Evolutionary conservation across 2,329 filamentous ascomycete species (phyloP), one percentile per base, ranked within the genome.

Genomic region (Microdochium paspali): DNA sequence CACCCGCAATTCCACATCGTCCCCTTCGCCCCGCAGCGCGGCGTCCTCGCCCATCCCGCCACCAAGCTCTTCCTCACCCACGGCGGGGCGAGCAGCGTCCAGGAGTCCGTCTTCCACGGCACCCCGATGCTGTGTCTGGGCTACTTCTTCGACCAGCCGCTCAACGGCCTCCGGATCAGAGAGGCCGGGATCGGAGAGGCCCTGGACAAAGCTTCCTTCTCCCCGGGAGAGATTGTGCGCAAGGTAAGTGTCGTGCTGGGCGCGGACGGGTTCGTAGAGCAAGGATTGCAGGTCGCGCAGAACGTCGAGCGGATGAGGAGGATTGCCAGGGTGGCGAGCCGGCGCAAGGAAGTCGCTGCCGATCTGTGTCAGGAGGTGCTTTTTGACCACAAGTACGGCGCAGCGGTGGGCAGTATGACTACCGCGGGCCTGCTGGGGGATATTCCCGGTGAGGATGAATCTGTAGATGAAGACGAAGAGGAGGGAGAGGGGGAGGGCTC

Each of bases 361-460:
- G 66, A 70, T 45, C 55, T 71, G 4, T 54, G 71, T 6, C 69
- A 71, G 46, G 68, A 72, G 50, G 51, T 70, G 12, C 56, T 71
- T 50, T 59, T 61, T 24, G 69, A 71, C 42, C 54, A 59, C 39
- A 40, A 40, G 18, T 40, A 20, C 12, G 35, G 35, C 35, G 35
- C 35, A 20, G 35, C 18, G 35, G 6, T 18, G 35, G 15, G 31
- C 10, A 35, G 31, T 18, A 5, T 15, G 10, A 35, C 31, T 9
- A 35, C 31, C n/a, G 31, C n/a, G 31, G 31, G 15, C n/a, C 10
- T 18, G 10, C 31, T 35, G 31, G 31, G 31, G 31, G 31, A 12
- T n/a, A 12, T n/a, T n/a, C n/a, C n/a, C n/a, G n/a, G n/a, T n/a
- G n/a, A n/a, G n/a, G n/a, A n/a, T n/a, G n/a, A n/a, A 18, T n/a